These are phyloP conservation scores for Suillus ampliporus DNA, from an alignment of 768 basidiomycete genomes.

Conservation along the genomic window DNA sequence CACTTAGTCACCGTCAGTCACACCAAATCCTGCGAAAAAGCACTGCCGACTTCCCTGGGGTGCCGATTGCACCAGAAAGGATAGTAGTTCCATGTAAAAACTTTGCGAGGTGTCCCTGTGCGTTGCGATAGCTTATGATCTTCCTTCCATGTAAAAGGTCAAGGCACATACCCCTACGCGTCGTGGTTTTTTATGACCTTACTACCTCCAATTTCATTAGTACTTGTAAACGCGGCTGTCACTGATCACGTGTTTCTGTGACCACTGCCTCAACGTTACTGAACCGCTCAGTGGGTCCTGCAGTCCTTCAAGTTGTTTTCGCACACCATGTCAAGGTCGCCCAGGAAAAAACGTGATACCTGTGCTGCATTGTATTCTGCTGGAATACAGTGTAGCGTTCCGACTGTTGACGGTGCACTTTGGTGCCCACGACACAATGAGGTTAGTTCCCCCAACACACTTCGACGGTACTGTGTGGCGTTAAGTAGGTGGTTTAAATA, in stretches of 20 bases:
- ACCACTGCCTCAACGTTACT: background rate
- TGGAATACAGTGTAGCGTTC: conserved; percentile 22
- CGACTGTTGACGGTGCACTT: conserved; percentile 10
- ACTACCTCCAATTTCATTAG: no score
- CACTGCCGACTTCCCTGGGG: no score
- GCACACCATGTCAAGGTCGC: conserved; percentile 15
- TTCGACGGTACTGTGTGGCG: background rate
- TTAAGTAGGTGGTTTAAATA: background rate
- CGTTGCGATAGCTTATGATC: no score
- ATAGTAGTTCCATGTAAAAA: no score
- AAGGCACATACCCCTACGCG: no score
- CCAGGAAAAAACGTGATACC: conserved; percentile 16
- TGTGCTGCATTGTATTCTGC: conserved; percentile 25
- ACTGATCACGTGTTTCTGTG: conserved; percentile 5
- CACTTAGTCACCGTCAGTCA: no score
- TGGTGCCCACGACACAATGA: conserved; percentile 42
- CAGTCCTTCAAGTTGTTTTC: background rate
- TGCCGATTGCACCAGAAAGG: no score
- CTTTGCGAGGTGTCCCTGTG: no score
- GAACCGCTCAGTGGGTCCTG: no score
- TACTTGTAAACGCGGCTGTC: background rate
- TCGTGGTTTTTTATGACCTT: no score
- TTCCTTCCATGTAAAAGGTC: no score
- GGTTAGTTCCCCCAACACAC: conserved; percentile 18
- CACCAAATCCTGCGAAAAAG: no score